A percentile compares a stretch with the other conserved stretches of the same genome.
Conservation (phyloP, 2,329 filamentous ascomycete species). For the Pseudogymnoascus sp. region DNA sequence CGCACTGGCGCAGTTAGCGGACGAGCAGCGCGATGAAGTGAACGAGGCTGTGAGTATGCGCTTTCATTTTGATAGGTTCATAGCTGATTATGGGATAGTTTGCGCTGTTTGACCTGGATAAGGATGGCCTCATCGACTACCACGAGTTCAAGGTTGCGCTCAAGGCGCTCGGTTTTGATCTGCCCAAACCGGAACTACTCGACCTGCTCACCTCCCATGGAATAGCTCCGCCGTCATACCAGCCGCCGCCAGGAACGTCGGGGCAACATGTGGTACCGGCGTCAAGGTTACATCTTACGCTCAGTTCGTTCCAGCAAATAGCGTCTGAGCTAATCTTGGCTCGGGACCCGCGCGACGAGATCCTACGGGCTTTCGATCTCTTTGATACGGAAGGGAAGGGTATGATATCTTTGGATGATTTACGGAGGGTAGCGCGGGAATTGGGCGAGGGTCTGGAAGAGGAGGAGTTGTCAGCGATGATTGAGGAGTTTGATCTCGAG, state of each 20-base stretch:
- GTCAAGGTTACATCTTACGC: conserved; percentile 41
- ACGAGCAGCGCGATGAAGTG: conserved; percentile 89
- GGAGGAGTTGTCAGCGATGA: conserved; percentile 89
- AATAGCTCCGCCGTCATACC: conserved; percentile 55
- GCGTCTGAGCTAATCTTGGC: conserved; percentile 73
- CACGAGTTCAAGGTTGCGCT: conserved; percentile 97
- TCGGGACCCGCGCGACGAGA: conserved; percentile 84
- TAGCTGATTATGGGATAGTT: conserved; percentile 48
- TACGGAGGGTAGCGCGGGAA: conserved; percentile 80
- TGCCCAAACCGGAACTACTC: conserved; percentile 79
- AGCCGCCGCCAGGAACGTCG: conserved; percentile 31
- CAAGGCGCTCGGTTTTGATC: conserved; percentile 88
- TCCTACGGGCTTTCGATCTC: conserved; percentile 79
- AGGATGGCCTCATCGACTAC: conserved; percentile 89
- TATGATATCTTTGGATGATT: conserved; percentile 78
- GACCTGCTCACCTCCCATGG: conserved; percentile 74
- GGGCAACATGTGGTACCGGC: conserved; percentile 39
- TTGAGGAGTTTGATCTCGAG: conserved; percentile 94
- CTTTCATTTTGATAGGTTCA: neutral
- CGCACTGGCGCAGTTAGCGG: conserved; percentile 46
- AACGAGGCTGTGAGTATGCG: conserved; percentile 69
- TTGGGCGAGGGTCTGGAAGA: conserved; percentile 89
- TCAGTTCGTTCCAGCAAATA: conserved; percentile 68
- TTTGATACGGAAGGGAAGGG: conserved; percentile 93
- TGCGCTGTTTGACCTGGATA: conserved; percentile 91